phyloP scores from a whole-genome alignment of 352 stramenopile species.

The Phytophthora sp. region DNA sequence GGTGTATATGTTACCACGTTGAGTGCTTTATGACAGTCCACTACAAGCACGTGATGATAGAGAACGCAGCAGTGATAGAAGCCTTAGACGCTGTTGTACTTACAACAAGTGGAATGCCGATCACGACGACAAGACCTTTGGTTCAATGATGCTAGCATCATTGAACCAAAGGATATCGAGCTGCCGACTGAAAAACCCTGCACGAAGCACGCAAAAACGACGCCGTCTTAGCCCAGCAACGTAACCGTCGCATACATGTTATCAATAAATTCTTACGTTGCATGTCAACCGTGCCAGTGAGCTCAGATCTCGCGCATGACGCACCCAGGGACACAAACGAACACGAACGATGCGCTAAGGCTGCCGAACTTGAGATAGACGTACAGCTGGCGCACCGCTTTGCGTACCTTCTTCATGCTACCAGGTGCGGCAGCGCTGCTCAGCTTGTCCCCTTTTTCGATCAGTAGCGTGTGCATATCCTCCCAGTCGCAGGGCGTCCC shows the following conservation, averaged over 20 bases:
- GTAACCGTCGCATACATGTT: too few species aligned
- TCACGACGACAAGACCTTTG: background rate
- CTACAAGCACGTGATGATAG: conserved; percentile 15
- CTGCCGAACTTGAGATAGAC: conserved; percentile 6
- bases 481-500: conserved; percentile 8
- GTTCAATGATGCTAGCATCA: background rate
- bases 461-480: background rate
- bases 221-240: background rate
- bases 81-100: conserved; percentile 2
- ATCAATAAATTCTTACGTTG: background rate
- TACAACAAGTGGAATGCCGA: background rate
- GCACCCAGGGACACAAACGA: background rate
- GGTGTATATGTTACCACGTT: background rate
- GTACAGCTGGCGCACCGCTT: background rate
- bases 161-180: background rate
- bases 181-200: background rate
- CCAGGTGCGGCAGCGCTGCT: background rate
- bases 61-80: conserved; percentile 1
- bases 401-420: background rate
- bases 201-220: background rate
- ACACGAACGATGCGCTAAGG: background rate
- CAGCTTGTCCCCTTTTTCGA: background rate
- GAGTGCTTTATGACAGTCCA: conserved; percentile 4
- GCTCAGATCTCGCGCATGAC: background rate
- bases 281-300: background rate